phyloP scores from a whole-genome alignment of 2,329 filamentous ascomycete species.

The Penicillium sp. region DNA sequence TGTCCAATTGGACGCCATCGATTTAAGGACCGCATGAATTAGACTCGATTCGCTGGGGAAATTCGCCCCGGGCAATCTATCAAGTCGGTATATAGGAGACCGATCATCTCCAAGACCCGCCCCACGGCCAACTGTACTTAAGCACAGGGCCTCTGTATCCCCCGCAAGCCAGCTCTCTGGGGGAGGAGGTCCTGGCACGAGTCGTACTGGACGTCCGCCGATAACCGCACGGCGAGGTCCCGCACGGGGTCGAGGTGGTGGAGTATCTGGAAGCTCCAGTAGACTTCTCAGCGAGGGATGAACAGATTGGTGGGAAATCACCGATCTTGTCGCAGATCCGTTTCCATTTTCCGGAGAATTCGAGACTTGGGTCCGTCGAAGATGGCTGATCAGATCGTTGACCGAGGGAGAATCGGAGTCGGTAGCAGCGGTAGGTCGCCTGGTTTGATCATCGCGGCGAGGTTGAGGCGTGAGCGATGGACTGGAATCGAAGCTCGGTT shows the following conservation, averaged over 20 bases:
- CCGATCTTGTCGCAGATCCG: conserved; percentile 9
- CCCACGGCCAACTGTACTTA: conserved; percentile 4
- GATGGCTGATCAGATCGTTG: conserved; percentile 44
- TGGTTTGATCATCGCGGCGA: conserved; percentile 25
- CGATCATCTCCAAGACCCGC: conserved; percentile 8
- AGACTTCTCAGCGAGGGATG: conserved; percentile 42
- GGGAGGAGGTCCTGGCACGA: conserved; percentile 41
- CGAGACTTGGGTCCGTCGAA: conserved; percentile 39
- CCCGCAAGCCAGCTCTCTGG: conserved; percentile 42
- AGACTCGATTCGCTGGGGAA: conserved; percentile 42
- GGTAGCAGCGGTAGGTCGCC: conserved; percentile 16
- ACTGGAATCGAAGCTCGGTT: conserved; percentile 38
- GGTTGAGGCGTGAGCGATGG: conserved; percentile 32
- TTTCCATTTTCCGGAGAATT: conserved; percentile 15
- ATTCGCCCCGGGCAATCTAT: conserved; percentile 35
- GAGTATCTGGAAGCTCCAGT: conserved; percentile 40
- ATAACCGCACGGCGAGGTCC: conserved; percentile 28
- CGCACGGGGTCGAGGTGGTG: conserved; percentile 38
- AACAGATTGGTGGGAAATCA: conserved; percentile 32
- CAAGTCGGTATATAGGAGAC: conserved; percentile 26
- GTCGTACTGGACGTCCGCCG: conserved; percentile 29
- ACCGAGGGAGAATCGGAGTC: conserved; percentile 32
- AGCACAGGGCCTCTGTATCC: conserved; percentile 5
- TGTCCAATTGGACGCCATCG: conserved; percentile 52
- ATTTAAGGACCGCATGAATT: conserved; percentile 47